Percentiles rank a stretch among this genome's conserved stretches.
Conservation (phyloP, 371 early-diverging fungal genomes). For the Lichtheimia hyalospora region DNA sequence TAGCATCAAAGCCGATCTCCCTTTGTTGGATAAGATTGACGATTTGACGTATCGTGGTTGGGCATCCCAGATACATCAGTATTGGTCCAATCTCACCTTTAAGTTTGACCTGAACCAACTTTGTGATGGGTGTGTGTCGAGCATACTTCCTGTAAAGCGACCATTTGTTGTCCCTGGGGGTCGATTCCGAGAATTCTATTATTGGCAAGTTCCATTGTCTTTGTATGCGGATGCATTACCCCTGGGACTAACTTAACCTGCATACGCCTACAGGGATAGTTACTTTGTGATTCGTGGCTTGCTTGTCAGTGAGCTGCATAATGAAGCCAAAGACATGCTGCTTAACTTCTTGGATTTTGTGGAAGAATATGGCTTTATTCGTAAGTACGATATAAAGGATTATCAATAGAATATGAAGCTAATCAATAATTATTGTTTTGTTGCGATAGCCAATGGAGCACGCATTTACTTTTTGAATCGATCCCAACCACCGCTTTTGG, state of each 20-base stretch:
- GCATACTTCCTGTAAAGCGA: conserved; percentile 52
- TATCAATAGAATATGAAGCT: conserved; percentile 1
- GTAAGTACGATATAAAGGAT: conserved; percentile 33
- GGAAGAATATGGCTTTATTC: conserved; percentile 76
- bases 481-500: conserved; percentile 85
- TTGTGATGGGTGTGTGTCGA: conserved; percentile 58
- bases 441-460: conserved; percentile 71
- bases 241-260: too few relatives aligned
- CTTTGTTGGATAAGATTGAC: conserved; percentile 38
- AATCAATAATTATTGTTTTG: not conserved
- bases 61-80: conserved; percentile 45
- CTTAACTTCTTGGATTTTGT: conserved; percentile 74
- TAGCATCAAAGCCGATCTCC: not conserved
- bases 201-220: conserved; percentile 58
- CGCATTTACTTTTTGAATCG: conserved; percentile 86
- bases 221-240: too few relatives aligned
- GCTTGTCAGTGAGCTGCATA: conserved; percentile 60
- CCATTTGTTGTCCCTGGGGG: conserved; percentile 92
- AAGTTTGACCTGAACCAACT: conserved; percentile 44
- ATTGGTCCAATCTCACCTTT: conserved; percentile 65
- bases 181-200: conserved; percentile 87
- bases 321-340: conserved; percentile 63
- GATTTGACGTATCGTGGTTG: conserved; percentile 56
- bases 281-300: conserved; percentile 86
- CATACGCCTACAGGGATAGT: conserved; percentile 57